Conservation (phyloP, 176 grass and related monocot species). For the Triticum turgidum region DNA sequence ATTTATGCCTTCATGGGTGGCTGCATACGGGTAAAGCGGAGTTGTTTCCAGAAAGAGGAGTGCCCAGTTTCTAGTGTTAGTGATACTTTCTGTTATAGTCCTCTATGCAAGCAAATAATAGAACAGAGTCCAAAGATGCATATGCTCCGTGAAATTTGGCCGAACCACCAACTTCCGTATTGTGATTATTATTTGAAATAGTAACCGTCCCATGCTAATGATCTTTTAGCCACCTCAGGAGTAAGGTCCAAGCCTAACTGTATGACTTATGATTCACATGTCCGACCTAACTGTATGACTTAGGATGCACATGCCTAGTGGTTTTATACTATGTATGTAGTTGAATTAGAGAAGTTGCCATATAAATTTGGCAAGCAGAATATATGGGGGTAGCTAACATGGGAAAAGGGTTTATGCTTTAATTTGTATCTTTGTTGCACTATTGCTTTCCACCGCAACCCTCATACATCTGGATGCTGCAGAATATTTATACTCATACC, state of each 20-base stretch:
- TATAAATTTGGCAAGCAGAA: background rate
- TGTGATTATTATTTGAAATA: background rate
- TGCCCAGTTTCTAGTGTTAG: conserved; percentile 5
- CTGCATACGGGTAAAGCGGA: background rate
- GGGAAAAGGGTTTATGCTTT: background rate
- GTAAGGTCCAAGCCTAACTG: background rate
- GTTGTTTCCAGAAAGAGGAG: conserved; percentile 35
- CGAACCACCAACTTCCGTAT: background rate
- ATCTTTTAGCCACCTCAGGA: background rate
- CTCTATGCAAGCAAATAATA: background rate
- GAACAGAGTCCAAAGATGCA: background rate
- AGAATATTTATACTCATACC: background rate
- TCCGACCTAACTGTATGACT: background rate
- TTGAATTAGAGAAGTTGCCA: conserved; percentile 3
- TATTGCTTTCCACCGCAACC: background rate
- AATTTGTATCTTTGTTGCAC: background rate
- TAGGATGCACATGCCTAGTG: background rate
- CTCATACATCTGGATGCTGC: conserved; percentile 2
- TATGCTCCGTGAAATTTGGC: background rate
- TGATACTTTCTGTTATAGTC: conserved; percentile 21
- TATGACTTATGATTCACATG: background rate
- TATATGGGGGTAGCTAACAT: background rate
- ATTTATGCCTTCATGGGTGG: conserved; percentile 23
- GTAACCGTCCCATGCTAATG: background rate
- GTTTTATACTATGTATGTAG: conserved; percentile 15